Conservation (phyloP, 495 filamentous ascomycete genomes). For the Xylaria scruposa region DNA sequence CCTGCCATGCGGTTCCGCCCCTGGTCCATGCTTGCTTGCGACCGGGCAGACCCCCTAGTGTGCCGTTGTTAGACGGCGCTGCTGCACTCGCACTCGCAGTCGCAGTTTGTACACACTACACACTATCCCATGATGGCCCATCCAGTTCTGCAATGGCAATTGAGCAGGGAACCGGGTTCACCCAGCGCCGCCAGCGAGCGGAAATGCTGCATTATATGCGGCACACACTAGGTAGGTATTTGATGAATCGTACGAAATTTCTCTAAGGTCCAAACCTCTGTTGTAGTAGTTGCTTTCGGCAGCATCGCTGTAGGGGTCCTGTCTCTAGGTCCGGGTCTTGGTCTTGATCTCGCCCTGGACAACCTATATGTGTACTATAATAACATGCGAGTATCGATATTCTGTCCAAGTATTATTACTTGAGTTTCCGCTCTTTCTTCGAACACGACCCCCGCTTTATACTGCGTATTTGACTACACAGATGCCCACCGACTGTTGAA, state of each 20-base stretch:
- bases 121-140: slow-evolving; percentile 9
- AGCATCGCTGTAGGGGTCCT: slow-evolving; percentile 19
- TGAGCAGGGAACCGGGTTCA: slow-evolving; percentile 23
- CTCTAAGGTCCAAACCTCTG: slow-evolving; percentile 3
- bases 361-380: slow-evolving; percentile 21
- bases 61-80: slow-evolving; percentile 12
- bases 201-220: slow-evolving; percentile 11
- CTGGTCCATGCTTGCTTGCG: slow-evolving; percentile 16
- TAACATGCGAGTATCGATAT: slow-evolving; percentile 22
- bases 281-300: slow-evolving; percentile 12
- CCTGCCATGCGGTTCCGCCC: slow-evolving; percentile 15
- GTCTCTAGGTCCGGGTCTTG: background rate
- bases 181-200: slow-evolving; percentile 15
- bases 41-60: slow-evolving; percentile 15
- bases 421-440: slow-evolving; percentile 19
- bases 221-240: slow-evolving; percentile 4
- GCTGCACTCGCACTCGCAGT: too few species aligned
- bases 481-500: slow-evolving; percentile 7
- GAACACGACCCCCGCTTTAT: slow-evolving; percentile 15
- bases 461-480: slow-evolving; percentile 18
- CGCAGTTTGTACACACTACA: background rate
- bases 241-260: slow-evolving; percentile 17
- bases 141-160: slow-evolving; percentile 10
- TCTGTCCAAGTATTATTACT: slow-evolving; percentile 14
- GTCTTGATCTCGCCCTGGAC: slow-evolving; percentile 13